Conservation (phyloP, 352 stramenopile species). For the Phytophthora lateralis region DNA sequence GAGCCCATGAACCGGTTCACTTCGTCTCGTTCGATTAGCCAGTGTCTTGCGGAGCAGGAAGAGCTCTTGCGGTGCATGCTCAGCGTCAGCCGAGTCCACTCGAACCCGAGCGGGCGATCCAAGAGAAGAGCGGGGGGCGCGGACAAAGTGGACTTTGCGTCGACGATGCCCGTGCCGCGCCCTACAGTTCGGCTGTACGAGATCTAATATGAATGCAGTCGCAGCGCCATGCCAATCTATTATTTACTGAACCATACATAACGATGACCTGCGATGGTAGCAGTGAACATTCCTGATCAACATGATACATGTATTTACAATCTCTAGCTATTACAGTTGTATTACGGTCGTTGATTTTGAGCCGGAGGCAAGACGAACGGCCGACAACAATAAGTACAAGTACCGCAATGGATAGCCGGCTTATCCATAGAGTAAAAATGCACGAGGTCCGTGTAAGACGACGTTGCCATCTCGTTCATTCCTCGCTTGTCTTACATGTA, state of each 20-base stretch:
- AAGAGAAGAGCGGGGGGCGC: constrained; percentile 11
- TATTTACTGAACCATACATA: constrained; percentile 14
- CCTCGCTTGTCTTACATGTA: too few relatives aligned
- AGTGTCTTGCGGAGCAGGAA: constrained; percentile 48
- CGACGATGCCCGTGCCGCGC: constrained; percentile 30
- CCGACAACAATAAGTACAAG: background rate
- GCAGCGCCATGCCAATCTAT: constrained; percentile 9
- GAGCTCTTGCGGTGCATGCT: constrained; percentile 49
- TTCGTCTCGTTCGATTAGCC: constrained; percentile 43
- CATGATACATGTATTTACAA: too few relatives aligned
- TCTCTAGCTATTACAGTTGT: too few relatives aligned
- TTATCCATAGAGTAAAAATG: constrained; percentile 12
- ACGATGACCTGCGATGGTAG: background rate
- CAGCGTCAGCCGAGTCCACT: constrained; percentile 31
- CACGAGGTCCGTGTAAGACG: background rate
- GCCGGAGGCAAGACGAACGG: too few relatives aligned
- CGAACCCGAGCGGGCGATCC: constrained; percentile 14
- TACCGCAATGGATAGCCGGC: constrained; percentile 20
- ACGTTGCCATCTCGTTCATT: background rate
- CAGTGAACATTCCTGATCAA: background rate
- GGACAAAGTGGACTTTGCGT: constrained; percentile 26
- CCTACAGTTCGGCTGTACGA: constrained; percentile 29
- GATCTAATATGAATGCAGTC: constrained; percentile 16
- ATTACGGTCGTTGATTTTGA: too few relatives aligned
- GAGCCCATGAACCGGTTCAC: constrained; percentile 21